phyloP scores from a whole-genome alignment of 2,329 filamentous ascomycete species.

The Magnaporthiopsis rhizophila region DNA sequence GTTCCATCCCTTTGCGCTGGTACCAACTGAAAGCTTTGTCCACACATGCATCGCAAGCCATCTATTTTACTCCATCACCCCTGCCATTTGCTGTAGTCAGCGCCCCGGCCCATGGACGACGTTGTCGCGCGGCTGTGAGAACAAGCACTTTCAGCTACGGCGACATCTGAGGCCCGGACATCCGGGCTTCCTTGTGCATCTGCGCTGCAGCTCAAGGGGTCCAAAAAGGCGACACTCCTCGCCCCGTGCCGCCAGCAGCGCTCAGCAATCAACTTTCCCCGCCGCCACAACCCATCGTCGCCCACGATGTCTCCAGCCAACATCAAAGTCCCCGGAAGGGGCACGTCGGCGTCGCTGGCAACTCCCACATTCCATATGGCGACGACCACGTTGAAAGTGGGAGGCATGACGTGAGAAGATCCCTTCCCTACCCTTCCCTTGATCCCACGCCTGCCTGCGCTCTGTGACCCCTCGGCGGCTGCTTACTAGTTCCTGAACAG shows the following conservation, averaged over 20 bases:
- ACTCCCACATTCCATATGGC: constrained; percentile 59
- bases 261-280: neutral
- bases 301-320: constrained; percentile 41
- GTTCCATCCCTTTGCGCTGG: neutral
- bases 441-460: neutral
- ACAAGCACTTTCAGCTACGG: neutral
- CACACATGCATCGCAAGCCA: neutral
- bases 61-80: neutral
- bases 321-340: constrained; percentile 38
- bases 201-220: neutral
- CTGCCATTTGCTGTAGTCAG: neutral
- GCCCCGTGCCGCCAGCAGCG: neutral
- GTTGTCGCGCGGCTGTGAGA: neutral
- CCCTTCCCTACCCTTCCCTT: neutral
- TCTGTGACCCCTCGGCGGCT: neutral
- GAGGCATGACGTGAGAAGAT: constrained; percentile 67
- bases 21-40: neutral
- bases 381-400: constrained; percentile 83
- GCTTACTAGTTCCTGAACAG: constrained; percentile 31
- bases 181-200: neutral
- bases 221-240: neutral
- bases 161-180: neutral
- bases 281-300: neutral
- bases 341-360: constrained; percentile 22
- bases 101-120: neutral